Percentiles rank a stretch among this genome's conserved stretches.
phyloP scores from a whole-genome alignment of 2,329 filamentous ascomycete species.

The Simplicillium aogashimaense region DNA sequence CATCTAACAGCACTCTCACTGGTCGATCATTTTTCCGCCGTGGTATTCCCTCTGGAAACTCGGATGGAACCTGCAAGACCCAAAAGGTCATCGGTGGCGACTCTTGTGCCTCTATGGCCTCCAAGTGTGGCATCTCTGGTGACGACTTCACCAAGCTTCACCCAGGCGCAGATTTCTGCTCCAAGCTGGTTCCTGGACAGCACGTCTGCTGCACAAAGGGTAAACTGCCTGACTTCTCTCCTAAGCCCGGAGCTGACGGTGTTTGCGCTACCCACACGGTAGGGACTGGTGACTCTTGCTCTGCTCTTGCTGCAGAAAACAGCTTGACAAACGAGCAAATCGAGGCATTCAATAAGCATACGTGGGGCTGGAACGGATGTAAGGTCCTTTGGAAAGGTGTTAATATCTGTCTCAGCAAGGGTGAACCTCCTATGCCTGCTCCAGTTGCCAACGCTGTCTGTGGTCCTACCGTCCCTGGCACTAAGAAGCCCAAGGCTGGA shows the following conservation, averaged over 20 bases:
- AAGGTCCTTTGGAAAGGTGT: constrained; percentile 3
- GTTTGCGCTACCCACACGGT: constrained; percentile 22
- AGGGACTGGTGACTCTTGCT: constrained; percentile 21
- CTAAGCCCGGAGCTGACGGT: constrained; percentile 22
- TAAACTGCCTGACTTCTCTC: constrained; percentile 19
- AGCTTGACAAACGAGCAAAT: constrained; percentile 9
- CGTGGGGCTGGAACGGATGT: constrained; percentile 14
- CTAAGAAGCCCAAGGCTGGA: constrained; percentile 7
- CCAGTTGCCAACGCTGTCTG: constrained; percentile 10
- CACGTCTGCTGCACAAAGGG: constrained; percentile 22
- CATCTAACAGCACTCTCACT: too few species aligned
- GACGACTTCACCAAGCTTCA: constrained; percentile 29
- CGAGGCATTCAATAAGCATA: constrained; percentile 15
- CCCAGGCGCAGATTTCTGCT: constrained; percentile 13
- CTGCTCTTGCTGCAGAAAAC: constrained; percentile 12
- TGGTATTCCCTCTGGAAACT: too few species aligned
- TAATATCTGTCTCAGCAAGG: constrained; percentile 12
- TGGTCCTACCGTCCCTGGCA: constrained; percentile 12
- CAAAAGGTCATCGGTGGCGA: too few species aligned
- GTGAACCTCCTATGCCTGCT: constrained; percentile 12
- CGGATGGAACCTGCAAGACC: too few species aligned
- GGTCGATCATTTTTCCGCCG: too few species aligned
- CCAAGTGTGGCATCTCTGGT: constrained; percentile 25
- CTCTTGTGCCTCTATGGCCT: constrained; percentile 26
- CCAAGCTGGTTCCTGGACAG: constrained; percentile 15